A percentile compares a stretch with the other conserved stretches of the same genome.
These are phyloP conservation scores for Rhizomucor miehei DNA, from an alignment of 371 early-diverging fungal species.

Conservation along the genomic window DNA sequence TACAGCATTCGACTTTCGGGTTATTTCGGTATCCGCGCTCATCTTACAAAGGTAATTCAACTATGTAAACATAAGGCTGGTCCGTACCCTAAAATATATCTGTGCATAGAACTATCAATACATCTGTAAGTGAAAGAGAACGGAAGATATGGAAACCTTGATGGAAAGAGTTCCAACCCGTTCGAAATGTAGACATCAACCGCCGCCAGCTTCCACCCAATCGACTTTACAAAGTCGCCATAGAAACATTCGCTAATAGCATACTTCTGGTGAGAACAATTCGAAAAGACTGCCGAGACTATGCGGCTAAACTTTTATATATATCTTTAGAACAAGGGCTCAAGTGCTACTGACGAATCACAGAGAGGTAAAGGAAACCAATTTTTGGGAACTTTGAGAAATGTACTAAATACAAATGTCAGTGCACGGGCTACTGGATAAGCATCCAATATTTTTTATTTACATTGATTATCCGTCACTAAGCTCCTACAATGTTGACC, in stretches of 20 bases:
- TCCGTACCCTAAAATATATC: too few relatives aligned
- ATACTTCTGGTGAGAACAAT: conserved; percentile 12
- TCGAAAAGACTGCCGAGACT: neutral
- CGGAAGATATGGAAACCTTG: too few relatives aligned
- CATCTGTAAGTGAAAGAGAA: conserved; percentile 39
- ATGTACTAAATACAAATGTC: too few relatives aligned
- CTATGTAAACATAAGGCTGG: neutral
- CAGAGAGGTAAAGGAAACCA: too few relatives aligned
- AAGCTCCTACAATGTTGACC: conserved; percentile 40
- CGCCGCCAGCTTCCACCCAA: conserved; percentile 23
- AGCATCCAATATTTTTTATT: conserved; percentile 54
- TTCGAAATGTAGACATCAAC: conserved; percentile 3
- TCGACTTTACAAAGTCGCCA: conserved; percentile 35
- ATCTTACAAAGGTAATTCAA: conserved; percentile 43
- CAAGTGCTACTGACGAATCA: too few relatives aligned
- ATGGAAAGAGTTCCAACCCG: neutral
- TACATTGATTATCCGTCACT: conserved; percentile 35
- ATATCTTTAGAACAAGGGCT: neutral
- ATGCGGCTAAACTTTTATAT: conserved; percentile 3
- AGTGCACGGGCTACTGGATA: conserved; percentile 14
- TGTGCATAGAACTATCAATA: conserved; percentile 34
- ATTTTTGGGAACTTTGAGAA: too few relatives aligned
- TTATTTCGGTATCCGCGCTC: conserved; percentile 38
- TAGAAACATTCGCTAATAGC: conserved; percentile 37
- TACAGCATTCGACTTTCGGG: conserved; percentile 22